Conservation (phyloP, 148 eudicot genomes). For the Linanthus parryae region DNA sequence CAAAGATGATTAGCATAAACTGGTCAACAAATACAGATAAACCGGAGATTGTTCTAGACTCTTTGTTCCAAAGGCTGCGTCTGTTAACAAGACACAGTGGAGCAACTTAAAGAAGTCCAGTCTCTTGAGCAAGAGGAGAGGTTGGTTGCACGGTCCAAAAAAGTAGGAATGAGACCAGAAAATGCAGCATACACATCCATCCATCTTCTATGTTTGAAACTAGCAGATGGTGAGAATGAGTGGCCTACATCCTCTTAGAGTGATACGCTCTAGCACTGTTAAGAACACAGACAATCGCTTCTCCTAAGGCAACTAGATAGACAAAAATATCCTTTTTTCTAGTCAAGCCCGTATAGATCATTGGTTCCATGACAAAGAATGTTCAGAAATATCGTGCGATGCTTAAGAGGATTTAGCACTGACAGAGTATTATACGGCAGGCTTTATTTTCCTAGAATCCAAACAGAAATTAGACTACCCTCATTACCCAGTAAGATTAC, state of each 20-base stretch:
- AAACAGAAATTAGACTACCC: conserved; percentile 27
- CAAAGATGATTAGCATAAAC: not conserved
- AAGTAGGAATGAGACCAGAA: not conserved
- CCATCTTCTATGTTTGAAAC: no score
- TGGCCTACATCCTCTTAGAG: conserved; percentile 72
- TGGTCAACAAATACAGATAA: not conserved
- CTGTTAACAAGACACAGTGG: not conserved
- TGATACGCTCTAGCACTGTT: conserved; percentile 95
- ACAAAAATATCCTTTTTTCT: no score
- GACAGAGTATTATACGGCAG: no score
- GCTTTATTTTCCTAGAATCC: conserved; percentile 2
- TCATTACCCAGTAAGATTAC: conserved; percentile 95
- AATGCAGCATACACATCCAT: no score
- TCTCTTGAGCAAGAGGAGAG: conserved; percentile 74
- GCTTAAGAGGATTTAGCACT: no score
- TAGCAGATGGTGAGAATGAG: not conserved
- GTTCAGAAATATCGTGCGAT: no score
- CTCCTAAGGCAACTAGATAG: conserved; percentile 73
- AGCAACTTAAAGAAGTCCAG: conserved; percentile 69
- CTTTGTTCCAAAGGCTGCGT: no score
- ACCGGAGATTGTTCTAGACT: not conserved
- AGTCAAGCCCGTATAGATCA: no score
- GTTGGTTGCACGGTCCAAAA: conserved; percentile 52
- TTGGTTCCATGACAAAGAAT: no score
- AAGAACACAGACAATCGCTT: conserved; percentile 69